These are phyloP conservation scores for Aureobasidium sp. DNA, from an alignment of 2,329 filamentous ascomycete species.

Conservation along the genomic window DNA sequence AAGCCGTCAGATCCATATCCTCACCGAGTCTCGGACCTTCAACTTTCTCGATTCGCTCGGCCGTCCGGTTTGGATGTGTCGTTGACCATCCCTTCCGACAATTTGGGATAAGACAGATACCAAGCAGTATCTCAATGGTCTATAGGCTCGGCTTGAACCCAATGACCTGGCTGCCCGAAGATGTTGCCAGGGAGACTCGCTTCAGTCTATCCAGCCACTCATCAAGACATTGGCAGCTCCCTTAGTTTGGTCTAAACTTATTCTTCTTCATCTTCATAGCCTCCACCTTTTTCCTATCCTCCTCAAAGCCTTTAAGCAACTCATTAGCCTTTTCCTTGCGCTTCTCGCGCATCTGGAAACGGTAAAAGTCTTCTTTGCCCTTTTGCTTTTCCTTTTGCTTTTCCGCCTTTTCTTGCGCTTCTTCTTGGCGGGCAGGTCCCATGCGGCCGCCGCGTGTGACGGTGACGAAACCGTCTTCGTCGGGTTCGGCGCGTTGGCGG, in stretches of 20 bases:
- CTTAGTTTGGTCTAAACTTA: conserved; percentile 44
- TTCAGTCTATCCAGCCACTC: too few species aligned
- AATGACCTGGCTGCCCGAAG: too few species aligned
- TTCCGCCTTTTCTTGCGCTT: conserved; percentile 53
- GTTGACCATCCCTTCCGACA: too few species aligned
- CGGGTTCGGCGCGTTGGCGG: conserved; percentile 65
- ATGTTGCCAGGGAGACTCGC: too few species aligned
- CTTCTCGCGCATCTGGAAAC: conserved; percentile 74
- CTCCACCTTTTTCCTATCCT: conserved; percentile 63
- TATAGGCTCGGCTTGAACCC: too few species aligned
- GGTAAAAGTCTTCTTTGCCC: conserved; percentile 66
- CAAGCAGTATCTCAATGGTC: too few species aligned
- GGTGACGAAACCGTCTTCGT: conserved; percentile 93
- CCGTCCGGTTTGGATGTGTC: too few species aligned
- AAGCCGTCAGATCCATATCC: too few species aligned
- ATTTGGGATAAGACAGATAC: too few species aligned
- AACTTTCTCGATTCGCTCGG: too few species aligned
- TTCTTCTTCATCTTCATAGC: conserved; percentile 61
- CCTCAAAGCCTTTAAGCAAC: conserved; percentile 64
- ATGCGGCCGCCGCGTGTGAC: conserved; percentile 69
- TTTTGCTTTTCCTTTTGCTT: conserved; percentile 56
- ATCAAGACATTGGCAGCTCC: background rate
- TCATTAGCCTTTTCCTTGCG: conserved; percentile 66
- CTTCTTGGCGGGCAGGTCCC: conserved; percentile 66
- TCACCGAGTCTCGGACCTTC: too few species aligned